Conservation (phyloP, 1,139 yeast species). For the Lodderomyces beijingensis region DNA sequence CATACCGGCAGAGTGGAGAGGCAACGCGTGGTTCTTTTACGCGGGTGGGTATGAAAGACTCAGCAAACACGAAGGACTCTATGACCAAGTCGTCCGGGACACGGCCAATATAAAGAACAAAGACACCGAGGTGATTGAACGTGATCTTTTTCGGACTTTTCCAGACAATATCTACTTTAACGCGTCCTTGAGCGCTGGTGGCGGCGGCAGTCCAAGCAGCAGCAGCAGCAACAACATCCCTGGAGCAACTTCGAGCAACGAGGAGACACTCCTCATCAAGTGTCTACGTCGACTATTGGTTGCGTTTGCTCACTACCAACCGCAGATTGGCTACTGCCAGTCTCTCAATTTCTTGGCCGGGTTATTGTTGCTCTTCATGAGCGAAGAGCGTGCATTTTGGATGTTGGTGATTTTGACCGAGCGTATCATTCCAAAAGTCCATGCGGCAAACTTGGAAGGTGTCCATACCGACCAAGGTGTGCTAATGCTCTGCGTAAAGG, state of each 20-base stretch:
- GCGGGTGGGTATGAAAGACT: conserved; percentile 85
- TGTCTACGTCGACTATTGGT: conserved; percentile 75
- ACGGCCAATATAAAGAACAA: conserved; percentile 50
- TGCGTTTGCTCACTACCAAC: conserved; percentile 83
- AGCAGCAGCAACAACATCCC: background rate
- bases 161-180: conserved; percentile 85
- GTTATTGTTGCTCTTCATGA: conserved; percentile 70
- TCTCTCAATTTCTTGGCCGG: conserved; percentile 91
- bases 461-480: conserved; percentile 96
- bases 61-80: conserved; percentile 66
- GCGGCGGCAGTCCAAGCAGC: background rate
- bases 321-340: conserved; percentile 93
- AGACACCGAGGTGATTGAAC: conserved; percentile 87
- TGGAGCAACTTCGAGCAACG: background rate
- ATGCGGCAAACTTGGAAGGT: conserved; percentile 85
- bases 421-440: conserved; percentile 83
- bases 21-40: conserved; percentile 93
- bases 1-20: conserved; percentile 96
- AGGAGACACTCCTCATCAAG: conserved; percentile 61
- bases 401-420: conserved; percentile 90
- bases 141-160: conserved; percentile 88
- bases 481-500: conserved; percentile 77
- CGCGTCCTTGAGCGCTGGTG: conserved; percentile 7
- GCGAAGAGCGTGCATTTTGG: conserved; percentile 91
- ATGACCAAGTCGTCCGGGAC: conserved; percentile 59